Base-by-base conservation (phyloP, 2,329 filamentous ascomycete species). In the Hyphodiscus sp. region DNA sequence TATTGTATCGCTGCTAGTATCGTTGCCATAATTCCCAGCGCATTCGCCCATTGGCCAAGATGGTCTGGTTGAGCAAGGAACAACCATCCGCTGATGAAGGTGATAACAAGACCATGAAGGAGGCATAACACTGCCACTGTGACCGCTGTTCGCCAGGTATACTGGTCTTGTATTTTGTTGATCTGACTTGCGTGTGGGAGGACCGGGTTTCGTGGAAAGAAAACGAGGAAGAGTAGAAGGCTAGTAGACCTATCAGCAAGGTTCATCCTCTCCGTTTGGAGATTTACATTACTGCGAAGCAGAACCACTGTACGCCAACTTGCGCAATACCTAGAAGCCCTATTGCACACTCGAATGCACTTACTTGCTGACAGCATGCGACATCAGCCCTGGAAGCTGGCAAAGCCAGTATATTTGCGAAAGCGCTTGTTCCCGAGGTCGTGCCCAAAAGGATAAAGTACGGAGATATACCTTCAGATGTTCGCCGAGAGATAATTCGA, bases 371-470 rank as follows among this genome's bases (percentile, higher is more conserved):
- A 71, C 94, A 99, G 71, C 94, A 99, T 51, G 80, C 81, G 56
- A 96, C 85, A 68, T 96, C 91, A 53, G 83, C 79, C 33, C 89
- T 82, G 53, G 89, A 96, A 54, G 84, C 81, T n/a, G 89, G 88
- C 15, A 96, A 81, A 0, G 89, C 86, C 50, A 97, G 75, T 67
- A 99, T 96, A 67, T 97, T 97, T 59, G 89, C 89, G 65, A 99
- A 90, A 23, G 89, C 87, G 47, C 87, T 89, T 49, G 88, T 95
- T 63, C 88, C 88, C 8, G 90, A 95, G 1, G 92, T 92, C 23
- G 88, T 89, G 56, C 94, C 94, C n/a, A 99, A 82, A 1, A 97
- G 81, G 59, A 99, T 85, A 68, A 96, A 99, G 71, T 92, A 94
- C 9, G 94, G 92, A 29, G 91, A 96, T 58, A 99, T 91, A 58